Evolutionary conservation across 768 basidiomycete species (phyloP).

Genomic region (Boletus rufocinnamomeus): DNA sequence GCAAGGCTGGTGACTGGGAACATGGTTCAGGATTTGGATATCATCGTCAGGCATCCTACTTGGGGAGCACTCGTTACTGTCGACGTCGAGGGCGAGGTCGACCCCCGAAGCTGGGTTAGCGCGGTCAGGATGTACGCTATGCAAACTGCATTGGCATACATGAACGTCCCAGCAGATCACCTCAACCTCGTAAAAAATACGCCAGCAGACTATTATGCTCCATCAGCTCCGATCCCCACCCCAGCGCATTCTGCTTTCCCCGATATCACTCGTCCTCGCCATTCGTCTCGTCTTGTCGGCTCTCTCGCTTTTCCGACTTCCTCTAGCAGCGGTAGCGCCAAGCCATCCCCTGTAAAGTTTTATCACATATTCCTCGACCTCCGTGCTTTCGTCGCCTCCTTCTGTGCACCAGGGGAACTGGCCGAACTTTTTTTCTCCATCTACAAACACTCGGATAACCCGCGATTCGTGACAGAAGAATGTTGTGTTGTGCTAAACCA

Average conservation of each 20-base stretch:
- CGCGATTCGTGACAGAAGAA: slow-evolving; percentile 91
- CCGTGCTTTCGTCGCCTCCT: slow-evolving; percentile 88
- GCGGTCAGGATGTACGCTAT: slow-evolving; percentile 90
- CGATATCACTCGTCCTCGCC: slow-evolving; percentile 41
- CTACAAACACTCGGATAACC: slow-evolving; percentile 74
- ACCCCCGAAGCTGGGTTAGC: slow-evolving; percentile 83
- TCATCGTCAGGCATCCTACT: slow-evolving; percentile 93
- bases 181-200: slow-evolving; percentile 36
- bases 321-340: slow-evolving; percentile 16
- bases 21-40: slow-evolving; percentile 87
- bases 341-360: slow-evolving; percentile 63
- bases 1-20: slow-evolving; percentile 86
- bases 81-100: slow-evolving; percentile 84
- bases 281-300: slow-evolving; percentile 37
- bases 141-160: slow-evolving; percentile 82
- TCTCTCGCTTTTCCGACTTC: slow-evolving; percentile 33
- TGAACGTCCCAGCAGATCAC: slow-evolving; percentile 50
- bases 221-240: slow-evolving; percentile 52
- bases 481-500: slow-evolving; percentile 89
- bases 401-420: slow-evolving; percentile 88
- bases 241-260: slow-evolving; percentile 74
- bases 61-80: slow-evolving; percentile 89
- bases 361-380: slow-evolving; percentile 91
- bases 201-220: slow-evolving; percentile 45
- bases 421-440: slow-evolving; percentile 94